Percentiles rank a stretch among this genome's conserved stretches.
Conservation (phyloP, 2,329 filamentous ascomycete species). For the Neocatenulostroma microsporum region DNA sequence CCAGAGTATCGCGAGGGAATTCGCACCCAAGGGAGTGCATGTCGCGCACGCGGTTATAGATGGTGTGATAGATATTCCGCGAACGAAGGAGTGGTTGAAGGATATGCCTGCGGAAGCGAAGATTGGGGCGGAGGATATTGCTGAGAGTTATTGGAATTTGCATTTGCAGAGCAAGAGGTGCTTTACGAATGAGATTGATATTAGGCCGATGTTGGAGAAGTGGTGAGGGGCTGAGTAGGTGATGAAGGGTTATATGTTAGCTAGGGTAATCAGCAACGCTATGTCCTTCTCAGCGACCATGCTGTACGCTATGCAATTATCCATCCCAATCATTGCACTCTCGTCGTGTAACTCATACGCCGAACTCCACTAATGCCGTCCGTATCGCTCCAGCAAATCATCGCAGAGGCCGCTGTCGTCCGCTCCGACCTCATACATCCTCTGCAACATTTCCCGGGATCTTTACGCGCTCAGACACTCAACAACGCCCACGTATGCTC, state of each 20-base stretch:
- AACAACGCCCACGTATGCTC: constrained; percentile 87
- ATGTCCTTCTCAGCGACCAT: no score
- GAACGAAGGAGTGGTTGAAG: constrained; percentile 54
- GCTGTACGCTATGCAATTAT: no score
- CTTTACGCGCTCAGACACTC: constrained; percentile 47
- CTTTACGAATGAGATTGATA: constrained; percentile 75
- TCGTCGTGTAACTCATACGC: no score
- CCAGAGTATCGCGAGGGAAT: constrained; percentile 73
- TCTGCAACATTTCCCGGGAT: no score
- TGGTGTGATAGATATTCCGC: constrained; percentile 73
- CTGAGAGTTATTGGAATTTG: constrained; percentile 75
- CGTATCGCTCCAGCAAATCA: neutral
- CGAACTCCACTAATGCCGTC: no score
- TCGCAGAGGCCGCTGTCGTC: neutral
- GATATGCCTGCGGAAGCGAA: constrained; percentile 55
- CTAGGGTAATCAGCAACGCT: no score
- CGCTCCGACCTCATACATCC: no score
- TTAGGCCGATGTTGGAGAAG: constrained; percentile 75
- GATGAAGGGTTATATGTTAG: no score
- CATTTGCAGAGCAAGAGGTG: constrained; percentile 71
- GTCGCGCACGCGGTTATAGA: constrained; percentile 70
- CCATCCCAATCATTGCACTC: no score
- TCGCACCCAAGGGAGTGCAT: constrained; percentile 75
- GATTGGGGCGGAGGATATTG: constrained; percentile 74
- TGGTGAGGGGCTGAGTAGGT: constrained; percentile 59